phyloP scores from a whole-genome alignment of 108 stramenopile species.

The Mediolabrus comicus region DNA sequence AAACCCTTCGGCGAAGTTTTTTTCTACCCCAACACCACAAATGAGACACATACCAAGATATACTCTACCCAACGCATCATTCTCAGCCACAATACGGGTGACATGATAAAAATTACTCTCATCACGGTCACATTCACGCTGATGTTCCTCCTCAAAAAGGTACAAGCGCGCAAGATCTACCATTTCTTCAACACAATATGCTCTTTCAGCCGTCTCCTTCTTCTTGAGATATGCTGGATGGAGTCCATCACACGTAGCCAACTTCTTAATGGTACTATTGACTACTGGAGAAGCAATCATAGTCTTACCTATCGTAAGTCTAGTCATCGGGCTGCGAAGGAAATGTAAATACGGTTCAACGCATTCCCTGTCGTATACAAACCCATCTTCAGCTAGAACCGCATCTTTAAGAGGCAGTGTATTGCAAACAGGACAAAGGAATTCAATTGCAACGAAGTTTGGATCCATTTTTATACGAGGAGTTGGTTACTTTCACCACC shows the following conservation, averaged over 20 bases:
- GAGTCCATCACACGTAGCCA: constrained; percentile 4
- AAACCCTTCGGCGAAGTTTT: constrained; percentile 18
- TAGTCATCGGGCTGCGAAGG: constrained; percentile 22
- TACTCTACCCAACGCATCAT: constrained; percentile 9
- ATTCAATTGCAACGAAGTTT: constrained; percentile 10
- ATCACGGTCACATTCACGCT: not conserved
- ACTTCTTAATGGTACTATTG: not conserved
- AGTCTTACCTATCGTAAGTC: constrained; percentile 1
- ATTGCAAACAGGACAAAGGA: constrained; percentile 14
- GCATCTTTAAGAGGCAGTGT: not conserved
- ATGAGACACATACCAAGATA: constrained; percentile 20
- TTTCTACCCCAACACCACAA: constrained; percentile 14
- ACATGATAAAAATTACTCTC: not conserved
- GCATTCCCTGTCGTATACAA: constrained; percentile 4
- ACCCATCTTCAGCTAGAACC: constrained; percentile 16
- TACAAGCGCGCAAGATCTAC: constrained; percentile 7
- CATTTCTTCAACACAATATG: not conserved
- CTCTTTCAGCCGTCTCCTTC: not conserved
- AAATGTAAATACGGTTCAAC: constrained; percentile 4
- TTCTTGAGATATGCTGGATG: not conserved
- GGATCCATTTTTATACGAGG: constrained; percentile 3
- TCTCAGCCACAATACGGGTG: not conserved
- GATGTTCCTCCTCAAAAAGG: constrained; percentile 6
- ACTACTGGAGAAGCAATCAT: not conserved
- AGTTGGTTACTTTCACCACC: not conserved